Conservation (phyloP, 2,329 filamentous ascomycete genomes). For the Didymella glomerata region DNA sequence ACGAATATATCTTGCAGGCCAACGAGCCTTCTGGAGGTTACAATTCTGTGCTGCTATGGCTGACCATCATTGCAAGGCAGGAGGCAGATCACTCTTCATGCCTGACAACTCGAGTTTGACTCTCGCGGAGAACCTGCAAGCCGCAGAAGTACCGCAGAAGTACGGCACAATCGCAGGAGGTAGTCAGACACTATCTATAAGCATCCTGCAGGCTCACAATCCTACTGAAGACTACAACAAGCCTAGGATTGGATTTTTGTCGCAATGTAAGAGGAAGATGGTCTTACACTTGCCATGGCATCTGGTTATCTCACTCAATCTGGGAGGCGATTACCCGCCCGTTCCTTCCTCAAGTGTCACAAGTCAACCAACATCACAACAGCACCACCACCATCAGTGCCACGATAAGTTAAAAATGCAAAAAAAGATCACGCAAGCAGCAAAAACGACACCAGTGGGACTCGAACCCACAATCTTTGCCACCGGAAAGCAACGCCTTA, state of each 20-base stretch:
- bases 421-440: conserved; percentile 25
- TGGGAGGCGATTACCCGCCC: too few species aligned
- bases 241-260: too few species aligned
- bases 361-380: too few species aligned
- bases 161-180: too few species aligned
- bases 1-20: not conserved
- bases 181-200: too few species aligned
- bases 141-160: too few species aligned
- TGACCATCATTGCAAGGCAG: too few species aligned
- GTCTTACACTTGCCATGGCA: too few species aligned
- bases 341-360: too few species aligned
- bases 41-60: not conserved
- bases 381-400: not conserved
- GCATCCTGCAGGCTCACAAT: not conserved
- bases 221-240: not conserved
- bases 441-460: conserved; percentile 50
- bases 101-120: not conserved
- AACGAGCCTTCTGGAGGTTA: not conserved
- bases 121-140: too few species aligned
- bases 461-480: conserved; percentile 57
- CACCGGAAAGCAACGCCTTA: conserved; percentile 57
- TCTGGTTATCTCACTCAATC: too few species aligned
- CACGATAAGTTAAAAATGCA: not conserved
- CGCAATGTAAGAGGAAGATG: too few species aligned
- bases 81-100: not conserved